Percentiles rank a stretch among this genome's conserved stretches.
phyloP scores from a whole-genome alignment of 768 basidiomycete genomes.

The Boletus sp. region DNA sequence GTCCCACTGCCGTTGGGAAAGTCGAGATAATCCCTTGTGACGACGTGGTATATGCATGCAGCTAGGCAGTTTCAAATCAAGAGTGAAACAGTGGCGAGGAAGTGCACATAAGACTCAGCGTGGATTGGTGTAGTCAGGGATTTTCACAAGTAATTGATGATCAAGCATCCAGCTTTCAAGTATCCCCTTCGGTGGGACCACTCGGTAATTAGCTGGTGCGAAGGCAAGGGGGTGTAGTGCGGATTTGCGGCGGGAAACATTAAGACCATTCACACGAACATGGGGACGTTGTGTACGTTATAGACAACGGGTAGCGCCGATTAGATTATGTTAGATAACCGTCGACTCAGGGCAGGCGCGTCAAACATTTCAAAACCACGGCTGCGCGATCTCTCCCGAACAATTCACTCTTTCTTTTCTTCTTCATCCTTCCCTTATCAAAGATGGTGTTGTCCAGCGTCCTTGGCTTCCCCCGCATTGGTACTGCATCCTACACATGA shows the following conservation, averaged over 20 bases:
- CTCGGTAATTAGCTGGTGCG: slow-evolving; percentile 1
- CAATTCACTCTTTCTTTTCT: slow-evolving; percentile 15
- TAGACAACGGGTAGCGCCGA: slow-evolving; percentile 7
- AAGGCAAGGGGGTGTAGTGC: slow-evolving; percentile 1
- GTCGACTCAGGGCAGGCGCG: slow-evolving; percentile 35
- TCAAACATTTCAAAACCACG: slow-evolving; percentile 30
- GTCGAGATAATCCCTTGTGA: no score
- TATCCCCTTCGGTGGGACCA: no score
- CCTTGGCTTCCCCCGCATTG: slow-evolving; percentile 92
- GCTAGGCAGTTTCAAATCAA: neutral
- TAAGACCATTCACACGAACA: slow-evolving; percentile 17
- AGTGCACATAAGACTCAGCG: neutral
- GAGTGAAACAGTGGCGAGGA: neutral
- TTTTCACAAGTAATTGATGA: no score
- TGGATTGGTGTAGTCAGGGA: neutral
- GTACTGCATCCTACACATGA: slow-evolving; percentile 7
- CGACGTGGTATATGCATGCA: no score
- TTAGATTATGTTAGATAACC: slow-evolving; percentile 24
- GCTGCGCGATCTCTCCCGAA: neutral
- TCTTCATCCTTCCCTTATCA: slow-evolving; percentile 16
- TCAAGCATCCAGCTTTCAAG: no score
- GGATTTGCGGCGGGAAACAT: neutral
- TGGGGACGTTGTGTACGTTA: slow-evolving; percentile 6
- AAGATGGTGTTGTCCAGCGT: slow-evolving; percentile 80
- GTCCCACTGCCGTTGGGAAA: no score